These are phyloP conservation scores for Chrysopogon serrulatus DNA, from an alignment of 176 grass and related monocot genomes.

Conservation along the genomic window DNA sequence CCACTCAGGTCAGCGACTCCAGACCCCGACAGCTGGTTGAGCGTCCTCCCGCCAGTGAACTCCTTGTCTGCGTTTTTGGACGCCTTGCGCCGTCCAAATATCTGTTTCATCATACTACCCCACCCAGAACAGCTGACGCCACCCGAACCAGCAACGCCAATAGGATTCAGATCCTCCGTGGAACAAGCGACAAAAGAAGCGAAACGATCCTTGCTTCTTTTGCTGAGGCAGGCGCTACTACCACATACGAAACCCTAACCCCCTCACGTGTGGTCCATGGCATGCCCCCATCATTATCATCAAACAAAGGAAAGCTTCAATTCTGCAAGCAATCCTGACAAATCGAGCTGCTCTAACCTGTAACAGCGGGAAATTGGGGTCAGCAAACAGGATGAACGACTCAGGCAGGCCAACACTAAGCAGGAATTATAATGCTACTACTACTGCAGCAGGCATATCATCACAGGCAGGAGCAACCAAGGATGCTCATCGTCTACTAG, in stretches of 20 bases:
- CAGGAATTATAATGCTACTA: not conserved
- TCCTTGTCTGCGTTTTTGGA: constrained; percentile 24
- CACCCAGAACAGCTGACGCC: not conserved
- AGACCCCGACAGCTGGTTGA: not conserved
- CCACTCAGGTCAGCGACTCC: not conserved
- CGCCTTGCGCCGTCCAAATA: constrained; percentile 28
- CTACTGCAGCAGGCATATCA: not conserved
- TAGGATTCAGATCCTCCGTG: not conserved
- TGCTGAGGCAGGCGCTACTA: not conserved
- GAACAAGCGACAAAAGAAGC: not conserved
- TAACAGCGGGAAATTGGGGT: not conserved
- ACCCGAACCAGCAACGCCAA: not conserved
- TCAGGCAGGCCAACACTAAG: not conserved
- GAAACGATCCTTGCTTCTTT: not conserved
- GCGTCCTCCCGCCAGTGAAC: not conserved
- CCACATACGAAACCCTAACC: not conserved
- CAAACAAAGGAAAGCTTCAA: not conserved
- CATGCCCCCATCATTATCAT: not conserved
- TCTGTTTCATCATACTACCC: constrained; percentile 37
- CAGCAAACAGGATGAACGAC: not conserved
- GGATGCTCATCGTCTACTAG: not conserved
- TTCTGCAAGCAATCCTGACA: not conserved
- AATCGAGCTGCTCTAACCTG: constrained; percentile 16
- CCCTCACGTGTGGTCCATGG: not conserved
- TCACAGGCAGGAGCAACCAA: not conserved